Conservation (phyloP, 352 stramenopile genomes). For the Peronospora farinosa region DNA sequence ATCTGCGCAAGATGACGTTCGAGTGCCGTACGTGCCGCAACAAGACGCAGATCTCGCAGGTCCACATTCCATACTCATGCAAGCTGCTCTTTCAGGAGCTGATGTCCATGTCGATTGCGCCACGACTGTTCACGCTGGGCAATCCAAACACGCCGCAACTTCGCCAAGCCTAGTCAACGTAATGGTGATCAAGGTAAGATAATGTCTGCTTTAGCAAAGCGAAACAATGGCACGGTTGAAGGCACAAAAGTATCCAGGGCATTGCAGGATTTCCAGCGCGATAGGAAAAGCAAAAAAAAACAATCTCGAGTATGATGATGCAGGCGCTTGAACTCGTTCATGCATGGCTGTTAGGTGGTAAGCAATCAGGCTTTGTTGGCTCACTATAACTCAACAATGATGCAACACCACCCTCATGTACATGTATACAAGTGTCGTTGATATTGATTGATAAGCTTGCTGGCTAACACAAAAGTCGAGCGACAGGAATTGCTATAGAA, state of each 20-base stretch:
- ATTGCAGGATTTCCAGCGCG: too few relatives aligned
- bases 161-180: conserved; percentile 22
- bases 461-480: neutral
- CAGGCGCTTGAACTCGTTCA: conserved; percentile 1
- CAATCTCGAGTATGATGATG: conserved; percentile 5
- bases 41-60: conserved; percentile 92
- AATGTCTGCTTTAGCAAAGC: neutral
- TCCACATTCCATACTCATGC: conserved; percentile 99
- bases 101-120: conserved; percentile 99
- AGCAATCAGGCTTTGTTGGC: too few relatives aligned
- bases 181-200: neutral
- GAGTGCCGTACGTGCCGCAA: conserved; percentile 94
- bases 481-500: conserved; percentile 19
- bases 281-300: conserved; percentile 5
- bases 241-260: too few relatives aligned
- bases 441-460: conserved; percentile 15
- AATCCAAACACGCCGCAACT: conserved; percentile 67
- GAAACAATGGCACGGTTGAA: neutral
- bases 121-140: conserved; percentile 92
- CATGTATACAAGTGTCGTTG: conserved; percentile 21
- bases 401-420: neutral
- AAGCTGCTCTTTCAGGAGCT: conserved; percentile 99
- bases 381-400: too few relatives aligned
- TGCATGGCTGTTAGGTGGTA: too few relatives aligned
- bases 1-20: conserved; percentile 98